phyloP scores from a whole-genome alignment of 306 rosid species.

The Sicyos edulis region DNA sequence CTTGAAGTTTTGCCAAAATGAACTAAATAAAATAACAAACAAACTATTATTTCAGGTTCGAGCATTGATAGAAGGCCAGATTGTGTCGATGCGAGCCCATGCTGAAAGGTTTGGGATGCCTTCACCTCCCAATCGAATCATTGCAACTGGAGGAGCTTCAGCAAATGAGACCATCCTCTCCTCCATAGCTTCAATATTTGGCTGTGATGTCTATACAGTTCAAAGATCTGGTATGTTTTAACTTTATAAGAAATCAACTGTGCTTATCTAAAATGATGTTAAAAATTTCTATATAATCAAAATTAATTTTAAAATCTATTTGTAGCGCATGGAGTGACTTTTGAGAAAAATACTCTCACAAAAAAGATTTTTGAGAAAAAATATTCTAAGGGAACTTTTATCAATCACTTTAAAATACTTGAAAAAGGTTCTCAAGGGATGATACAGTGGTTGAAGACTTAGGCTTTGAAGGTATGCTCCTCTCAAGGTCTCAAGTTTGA shows the following conservation, averaged over 20 bases:
- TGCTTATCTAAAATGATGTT: background rate
- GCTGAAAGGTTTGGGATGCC: slow-evolving; percentile 98
- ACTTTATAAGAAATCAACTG: background rate
- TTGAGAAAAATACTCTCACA: too few species aligned
- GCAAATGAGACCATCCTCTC: slow-evolving; percentile 63
- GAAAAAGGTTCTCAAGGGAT: too few species aligned
- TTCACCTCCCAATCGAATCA: slow-evolving; percentile 77
- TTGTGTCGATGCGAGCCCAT: slow-evolving; percentile 89
- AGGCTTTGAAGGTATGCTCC: too few species aligned
- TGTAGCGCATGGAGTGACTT: background rate
- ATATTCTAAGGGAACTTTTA: too few species aligned
- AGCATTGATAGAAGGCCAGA: slow-evolving; percentile 79
- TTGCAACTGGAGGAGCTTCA: slow-evolving; percentile 98
- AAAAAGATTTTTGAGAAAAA: too few species aligned
- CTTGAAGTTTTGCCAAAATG: background rate
- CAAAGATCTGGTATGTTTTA: slow-evolving; percentile 67
- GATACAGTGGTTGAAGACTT: too few species aligned
- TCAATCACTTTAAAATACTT: too few species aligned
- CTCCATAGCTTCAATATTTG: slow-evolving; percentile 73
- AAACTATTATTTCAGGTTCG: slow-evolving; percentile 47
- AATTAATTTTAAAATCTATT: background rate
- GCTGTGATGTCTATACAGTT: slow-evolving; percentile 86
- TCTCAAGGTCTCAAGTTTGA: too few species aligned
- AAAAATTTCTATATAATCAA: background rate
- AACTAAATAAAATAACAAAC: background rate